These are phyloP conservation scores for Juncus effusus DNA, from an alignment of 176 grass and related monocot genomes.

Conservation along the genomic window DNA sequence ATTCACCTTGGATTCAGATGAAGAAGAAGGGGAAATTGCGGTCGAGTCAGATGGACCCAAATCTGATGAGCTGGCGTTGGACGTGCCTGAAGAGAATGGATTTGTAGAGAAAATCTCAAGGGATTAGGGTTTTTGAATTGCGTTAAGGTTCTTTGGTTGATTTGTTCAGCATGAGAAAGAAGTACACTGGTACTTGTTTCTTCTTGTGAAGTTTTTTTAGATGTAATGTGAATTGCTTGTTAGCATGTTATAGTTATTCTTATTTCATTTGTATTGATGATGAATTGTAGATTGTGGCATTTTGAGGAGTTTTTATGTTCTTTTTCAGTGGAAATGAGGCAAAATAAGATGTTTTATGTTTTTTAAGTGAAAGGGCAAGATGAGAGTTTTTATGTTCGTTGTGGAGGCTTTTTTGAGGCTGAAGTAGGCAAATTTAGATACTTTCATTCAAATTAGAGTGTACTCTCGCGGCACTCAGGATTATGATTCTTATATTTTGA, in stretches of 20 bases:
- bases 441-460: too few species aligned
- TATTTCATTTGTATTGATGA: slow-evolving; percentile 17
- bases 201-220: background rate
- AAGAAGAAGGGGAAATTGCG: slow-evolving; percentile 56
- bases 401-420: too few species aligned
- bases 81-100: slow-evolving; percentile 40
- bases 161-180: background rate
- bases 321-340: slow-evolving; percentile 11
- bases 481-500: too few species aligned
- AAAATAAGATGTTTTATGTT: background rate
- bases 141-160: background rate
- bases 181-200: background rate
- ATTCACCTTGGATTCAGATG: slow-evolving; percentile 74
- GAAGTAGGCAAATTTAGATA: too few species aligned
- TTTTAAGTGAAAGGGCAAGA: too few species aligned
- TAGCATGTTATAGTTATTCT: background rate
- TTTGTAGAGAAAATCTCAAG: slow-evolving; percentile 22
- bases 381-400: too few species aligned
- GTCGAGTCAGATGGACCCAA: slow-evolving; percentile 28
- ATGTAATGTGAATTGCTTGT: background rate
- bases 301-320: background rate
- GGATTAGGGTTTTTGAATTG: slow-evolving; percentile 3
- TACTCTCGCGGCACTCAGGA: too few species aligned
- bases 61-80: slow-evolving; percentile 34
- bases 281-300: slow-evolving; percentile 3